Evolutionary conservation across 2,329 filamentous ascomycete species (phyloP).

Genomic region (Fusarium papillatum): DNA sequence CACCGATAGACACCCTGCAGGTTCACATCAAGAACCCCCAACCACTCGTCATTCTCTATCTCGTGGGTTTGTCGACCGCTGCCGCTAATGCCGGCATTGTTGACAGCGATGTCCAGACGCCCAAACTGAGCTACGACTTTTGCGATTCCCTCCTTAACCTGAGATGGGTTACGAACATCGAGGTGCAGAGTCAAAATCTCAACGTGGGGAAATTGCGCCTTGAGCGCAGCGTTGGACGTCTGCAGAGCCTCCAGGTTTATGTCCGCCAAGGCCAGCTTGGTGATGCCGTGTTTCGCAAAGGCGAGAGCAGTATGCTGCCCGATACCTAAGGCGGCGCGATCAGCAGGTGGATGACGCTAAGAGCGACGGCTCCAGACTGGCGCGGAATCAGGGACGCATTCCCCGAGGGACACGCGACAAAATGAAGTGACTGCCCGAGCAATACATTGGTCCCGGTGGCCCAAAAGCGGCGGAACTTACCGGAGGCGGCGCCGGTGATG

Average conservation of each 20-base stretch:
- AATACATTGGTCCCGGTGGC: neutral
- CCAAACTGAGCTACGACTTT: slow-evolving; percentile 60
- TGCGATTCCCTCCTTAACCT: slow-evolving; percentile 58
- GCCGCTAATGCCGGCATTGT: slow-evolving; percentile 67
- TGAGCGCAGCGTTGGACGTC: slow-evolving; percentile 50
- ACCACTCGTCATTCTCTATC: slow-evolving; percentile 61
- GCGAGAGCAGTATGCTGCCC: slow-evolving; percentile 60
- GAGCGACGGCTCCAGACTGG: neutral
- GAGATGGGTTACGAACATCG: slow-evolving; percentile 59
- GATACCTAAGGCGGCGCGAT: slow-evolving; percentile 55
- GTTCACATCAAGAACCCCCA: slow-evolving; percentile 64
- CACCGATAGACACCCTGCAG: slow-evolving; percentile 70
- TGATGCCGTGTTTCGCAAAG: slow-evolving; percentile 62
- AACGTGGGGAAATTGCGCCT: slow-evolving; percentile 53
- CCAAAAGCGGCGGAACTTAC: slow-evolving; percentile 45
- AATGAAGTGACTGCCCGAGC: slow-evolving; percentile 8
- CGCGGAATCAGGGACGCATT: neutral
- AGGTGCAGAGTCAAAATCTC: slow-evolving; percentile 56
- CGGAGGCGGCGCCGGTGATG: slow-evolving; percentile 62
- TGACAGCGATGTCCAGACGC: slow-evolving; percentile 67
- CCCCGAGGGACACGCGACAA: neutral
- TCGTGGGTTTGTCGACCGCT: slow-evolving; percentile 58
- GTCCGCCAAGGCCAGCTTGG: slow-evolving; percentile 61
- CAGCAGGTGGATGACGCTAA: slow-evolving; percentile 4
- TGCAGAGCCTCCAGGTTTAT: slow-evolving; percentile 52